Conservation (phyloP, 768 basidiomycete genomes). For the Boletellus ananas region DNA sequence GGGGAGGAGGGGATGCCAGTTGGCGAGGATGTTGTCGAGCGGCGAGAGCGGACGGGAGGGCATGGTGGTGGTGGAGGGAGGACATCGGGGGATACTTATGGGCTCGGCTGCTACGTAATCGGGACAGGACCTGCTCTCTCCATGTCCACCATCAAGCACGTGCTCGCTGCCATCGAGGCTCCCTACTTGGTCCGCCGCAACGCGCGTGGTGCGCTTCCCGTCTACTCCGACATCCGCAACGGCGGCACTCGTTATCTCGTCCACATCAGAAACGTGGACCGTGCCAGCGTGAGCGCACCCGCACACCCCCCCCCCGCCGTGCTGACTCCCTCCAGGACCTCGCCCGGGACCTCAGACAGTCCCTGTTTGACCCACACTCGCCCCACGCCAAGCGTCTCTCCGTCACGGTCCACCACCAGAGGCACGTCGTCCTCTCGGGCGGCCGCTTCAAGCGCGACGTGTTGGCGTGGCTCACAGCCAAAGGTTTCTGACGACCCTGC, state of each 20-base stretch:
- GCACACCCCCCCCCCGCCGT: not conserved
- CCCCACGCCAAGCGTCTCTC: constrained; percentile 47
- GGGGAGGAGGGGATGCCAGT: not conserved
- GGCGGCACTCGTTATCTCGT: constrained; percentile 55
- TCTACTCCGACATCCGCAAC: constrained; percentile 73
- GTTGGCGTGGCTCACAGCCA: constrained; percentile 55
- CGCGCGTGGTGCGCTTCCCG: constrained; percentile 61
- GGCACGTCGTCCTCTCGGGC: constrained; percentile 57
- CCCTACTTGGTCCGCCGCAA: constrained; percentile 66
- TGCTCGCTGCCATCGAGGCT: constrained; percentile 2
- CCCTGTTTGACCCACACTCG: constrained; percentile 48
- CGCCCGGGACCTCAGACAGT: constrained; percentile 49
- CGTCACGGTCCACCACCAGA: constrained; percentile 43
- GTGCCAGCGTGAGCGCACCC: constrained; percentile 44
- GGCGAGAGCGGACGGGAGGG: constrained; percentile 16
- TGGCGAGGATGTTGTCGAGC: constrained; percentile 18
- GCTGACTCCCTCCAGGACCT: constrained; percentile 42
- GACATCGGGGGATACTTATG: constrained; percentile 6
- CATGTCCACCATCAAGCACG: constrained; percentile 18
- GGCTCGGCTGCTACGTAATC: not conserved
- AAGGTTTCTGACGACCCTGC: constrained; percentile 51
- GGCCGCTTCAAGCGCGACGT: constrained; percentile 63
- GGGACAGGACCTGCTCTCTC: not conserved
- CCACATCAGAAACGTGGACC: constrained; percentile 63
- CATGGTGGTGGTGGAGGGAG: not conserved